A percentile compares a stretch with the other conserved stretches of the same genome.
Evolutionary conservation across 768 basidiomycete genomes (phyloP).

Genomic region (Chalciporus piperatus): DNA sequence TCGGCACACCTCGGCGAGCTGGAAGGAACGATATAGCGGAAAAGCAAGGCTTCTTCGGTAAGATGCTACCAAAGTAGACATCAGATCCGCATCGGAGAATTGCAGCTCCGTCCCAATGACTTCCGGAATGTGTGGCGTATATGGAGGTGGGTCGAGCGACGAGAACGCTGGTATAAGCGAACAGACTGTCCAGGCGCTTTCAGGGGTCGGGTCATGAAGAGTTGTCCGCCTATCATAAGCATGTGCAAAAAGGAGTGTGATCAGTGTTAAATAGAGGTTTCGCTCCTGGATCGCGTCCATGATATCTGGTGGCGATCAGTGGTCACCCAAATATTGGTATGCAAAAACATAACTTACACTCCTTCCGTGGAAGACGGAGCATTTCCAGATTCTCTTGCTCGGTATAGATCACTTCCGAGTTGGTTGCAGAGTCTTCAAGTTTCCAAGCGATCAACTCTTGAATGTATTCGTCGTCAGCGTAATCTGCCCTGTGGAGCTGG

Average conservation of each 20-base stretch:
- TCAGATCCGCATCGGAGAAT: conserved; percentile 48
- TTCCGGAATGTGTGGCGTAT: conserved; percentile 24
- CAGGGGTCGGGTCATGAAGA: conserved; percentile 76
- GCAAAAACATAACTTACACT: conserved; percentile 39
- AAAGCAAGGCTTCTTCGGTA: conserved; percentile 76
- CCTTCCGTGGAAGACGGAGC: conserved; percentile 51
- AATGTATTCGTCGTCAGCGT: conserved; percentile 72
- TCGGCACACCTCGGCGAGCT: conserved; percentile 65
- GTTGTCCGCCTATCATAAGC: conserved; percentile 79
- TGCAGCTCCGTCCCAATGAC: conserved; percentile 1
- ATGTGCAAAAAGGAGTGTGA: conserved; percentile 75
- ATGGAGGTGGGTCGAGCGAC: conserved; percentile 75
- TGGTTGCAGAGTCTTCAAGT: conserved; percentile 51
- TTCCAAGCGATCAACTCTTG: conserved; percentile 67
- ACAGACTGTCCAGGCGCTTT: conserved; percentile 86
- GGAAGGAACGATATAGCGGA: conserved; percentile 78
- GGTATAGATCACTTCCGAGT: conserved; percentile 50
- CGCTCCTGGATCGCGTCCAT: conserved; percentile 53
- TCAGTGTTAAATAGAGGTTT: conserved; percentile 63
- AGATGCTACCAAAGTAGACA: conserved; percentile 51
- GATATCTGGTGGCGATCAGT: conserved; percentile 49
- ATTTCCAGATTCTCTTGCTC: conserved; percentile 71
- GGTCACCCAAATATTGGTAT: not conserved
- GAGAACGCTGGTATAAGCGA: conserved; percentile 73
- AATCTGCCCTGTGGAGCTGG: conserved; percentile 64